Conservation (phyloP, 2,329 filamentous ascomycete genomes). For the Ascochyta pisi region DNA sequence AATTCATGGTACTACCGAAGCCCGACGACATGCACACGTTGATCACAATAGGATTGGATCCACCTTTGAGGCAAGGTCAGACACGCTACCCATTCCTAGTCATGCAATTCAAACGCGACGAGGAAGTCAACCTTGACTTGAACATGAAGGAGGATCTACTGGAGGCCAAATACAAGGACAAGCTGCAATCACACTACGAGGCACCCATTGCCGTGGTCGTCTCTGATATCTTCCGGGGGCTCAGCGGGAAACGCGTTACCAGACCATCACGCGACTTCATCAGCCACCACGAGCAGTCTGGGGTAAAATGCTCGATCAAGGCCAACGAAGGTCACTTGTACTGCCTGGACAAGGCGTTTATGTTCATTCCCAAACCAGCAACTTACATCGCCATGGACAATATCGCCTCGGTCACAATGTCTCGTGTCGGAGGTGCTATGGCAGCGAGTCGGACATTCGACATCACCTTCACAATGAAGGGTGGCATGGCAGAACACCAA, state of each 20-base stretch:
- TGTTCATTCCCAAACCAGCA: constrained; percentile 98
- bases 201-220: constrained; percentile 87
- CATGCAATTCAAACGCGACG: constrained; percentile 98
- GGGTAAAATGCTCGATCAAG: constrained; percentile 99
- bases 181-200: constrained; percentile 88
- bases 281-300: constrained; percentile 90
- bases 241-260: constrained; percentile 94
- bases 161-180: constrained; percentile 86
- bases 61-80: constrained; percentile 93
- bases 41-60: constrained; percentile 92
- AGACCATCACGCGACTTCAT: constrained; percentile 93
- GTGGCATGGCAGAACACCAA: constrained; percentile 84
- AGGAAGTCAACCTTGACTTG: constrained; percentile 93
- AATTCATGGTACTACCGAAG: constrained; percentile 98
- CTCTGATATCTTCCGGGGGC: constrained; percentile 90
- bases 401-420: constrained; percentile 90
- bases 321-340: constrained; percentile 97
- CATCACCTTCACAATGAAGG: constrained; percentile 91
- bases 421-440: constrained; percentile 90
- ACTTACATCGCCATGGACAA: constrained; percentile 98
- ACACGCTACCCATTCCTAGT: constrained; percentile 98
- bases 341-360: constrained; percentile 96
- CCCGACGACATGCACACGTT: constrained; percentile 97
- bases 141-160: constrained; percentile 94
- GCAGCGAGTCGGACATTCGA: constrained; percentile 96